Base-by-base conservation (phyloP, 805 yeast species). In the Cyberlindnera bimundalis region DNA sequence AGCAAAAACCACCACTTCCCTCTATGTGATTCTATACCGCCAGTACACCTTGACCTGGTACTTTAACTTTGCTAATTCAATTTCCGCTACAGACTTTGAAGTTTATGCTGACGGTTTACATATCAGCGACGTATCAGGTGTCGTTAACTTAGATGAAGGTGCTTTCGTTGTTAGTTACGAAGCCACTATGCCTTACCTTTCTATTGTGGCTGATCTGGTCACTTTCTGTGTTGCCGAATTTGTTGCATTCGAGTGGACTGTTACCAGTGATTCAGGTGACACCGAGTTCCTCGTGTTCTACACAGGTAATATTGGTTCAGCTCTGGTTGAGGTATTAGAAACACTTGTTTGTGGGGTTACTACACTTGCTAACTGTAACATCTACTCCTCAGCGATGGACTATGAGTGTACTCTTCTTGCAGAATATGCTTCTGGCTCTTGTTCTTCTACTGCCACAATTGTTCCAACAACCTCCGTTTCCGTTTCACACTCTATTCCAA, bases 191-290 rank as follows among this genome's bases (percentile, higher is more conserved):
- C 6, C 16, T 3, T 6, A 21, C 15, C 14, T 23, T 6, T 21
- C 28, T 14, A 18, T 18, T 11, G n/a, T 32, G n/a, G 35, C 19
- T 8, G 35, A 32, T 15, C 28, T 32, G 4, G 19, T n/a, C 6
- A 21, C 19, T 10, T 32, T 32, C 35, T 32, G 35, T 23, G 19
- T 32, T 23, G 28, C 18, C 23, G 35, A 32, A 15, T 32, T 21
- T 28, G 35, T 23, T 21, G 35, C 35, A 6, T 32, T 32, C 20
- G 13, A 21, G 20, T 32, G 35, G 35, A 32, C 28, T 23, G 35
- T 32, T n/a, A n/a, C n/a, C n/a, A n/a, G 23, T 23, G 28, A 32
- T 15, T 13, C 21, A 14, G 35, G 35, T 10, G 28, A 32, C n/a
- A 13, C 9, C 5, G 35, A 32, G 14, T 14, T 18, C 8, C 25